phyloP scores from a whole-genome alignment of 305 asterid species.

The Fraxinus latifolia region DNA sequence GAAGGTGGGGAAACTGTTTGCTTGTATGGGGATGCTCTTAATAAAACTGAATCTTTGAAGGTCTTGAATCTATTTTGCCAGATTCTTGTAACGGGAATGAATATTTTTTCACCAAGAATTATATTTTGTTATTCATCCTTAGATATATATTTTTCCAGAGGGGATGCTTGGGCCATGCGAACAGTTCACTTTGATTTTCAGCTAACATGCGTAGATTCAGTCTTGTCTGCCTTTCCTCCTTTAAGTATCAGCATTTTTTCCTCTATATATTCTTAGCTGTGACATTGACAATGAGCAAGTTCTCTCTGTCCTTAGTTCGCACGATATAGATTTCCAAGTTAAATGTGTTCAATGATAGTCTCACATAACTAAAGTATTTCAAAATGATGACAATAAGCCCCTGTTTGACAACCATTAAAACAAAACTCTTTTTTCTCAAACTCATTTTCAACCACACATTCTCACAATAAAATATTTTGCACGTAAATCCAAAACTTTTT shows the following conservation, averaged over 20 bases:
- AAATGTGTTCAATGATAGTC: neutral
- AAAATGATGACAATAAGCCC: neutral
- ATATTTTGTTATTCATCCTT: neutral
- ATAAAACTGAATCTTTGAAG: neutral
- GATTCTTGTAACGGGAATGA: neutral
- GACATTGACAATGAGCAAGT: neutral
- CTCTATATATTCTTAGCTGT: neutral
- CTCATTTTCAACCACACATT: no score
- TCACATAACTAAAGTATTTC: neutral
- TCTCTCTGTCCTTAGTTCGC: neutral
- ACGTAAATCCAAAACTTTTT: no score
- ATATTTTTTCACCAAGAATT: neutral
- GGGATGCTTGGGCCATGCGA: neutral
- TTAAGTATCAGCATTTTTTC: neutral
- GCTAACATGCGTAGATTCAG: neutral
- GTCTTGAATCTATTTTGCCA: neutral
- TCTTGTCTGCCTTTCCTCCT: neutral
- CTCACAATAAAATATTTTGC: no score
- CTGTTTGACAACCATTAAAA: no score
- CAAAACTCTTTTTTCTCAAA: no score
- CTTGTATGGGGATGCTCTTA: neutral
- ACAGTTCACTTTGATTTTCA: neutral
- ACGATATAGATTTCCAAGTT: neutral
- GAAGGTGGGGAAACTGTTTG: neutral
- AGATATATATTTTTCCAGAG: neutral